Evolutionary conservation across 208 protist genomes (phyloP), one percentile per base, ranked within the genome.

Genomic region (Blastocrithidia nonstop): DNA sequence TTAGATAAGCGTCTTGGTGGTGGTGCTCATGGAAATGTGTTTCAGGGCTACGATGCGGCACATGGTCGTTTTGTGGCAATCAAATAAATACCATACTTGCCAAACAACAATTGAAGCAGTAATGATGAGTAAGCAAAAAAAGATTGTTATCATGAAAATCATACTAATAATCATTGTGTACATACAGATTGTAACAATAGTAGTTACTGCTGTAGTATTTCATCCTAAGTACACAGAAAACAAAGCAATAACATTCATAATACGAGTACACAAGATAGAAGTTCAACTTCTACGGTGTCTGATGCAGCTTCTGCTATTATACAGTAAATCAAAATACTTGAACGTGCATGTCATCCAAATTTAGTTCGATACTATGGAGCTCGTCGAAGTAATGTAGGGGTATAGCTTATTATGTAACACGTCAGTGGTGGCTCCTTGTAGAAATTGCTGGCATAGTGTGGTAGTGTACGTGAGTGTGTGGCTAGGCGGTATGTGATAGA

Each of bases 401-500:
- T 93, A 21, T 69, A 82, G 50, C 71, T 95, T 32, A 67, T 91
- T 26, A 92, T 93, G 88, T 81, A 95, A 57, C 83, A 83, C 43
- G 68, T 93, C 11, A 71, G 74, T 24, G 83, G 88, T 17, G 77
- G 83, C 23, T 84, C 82, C 4, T 49, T 94, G 21, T 71, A 88
- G 29, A 57, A 62, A n/a, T 49, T 92, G 13, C 46, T 90, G 41
- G 46, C 52, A 32, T 68, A 66, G 22, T 70, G 70, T 19, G 66
- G 69, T 11, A 54, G 44, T 13, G 48, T 94, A 28, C 70, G 61
- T 9, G 86, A 94, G 61, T 22, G 28, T n/a, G 75, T 89, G 7
- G 74, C 77, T 24, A 68, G 67, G 5, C 57, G 61, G 16, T 94
- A 93, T 54, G 67, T 65, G 9, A 54, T 61, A 5, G 78, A 94